These are phyloP conservation scores for Malus hybrid DNA, from an alignment of 331 rosid genomes.

Conservation along the genomic window DNA sequence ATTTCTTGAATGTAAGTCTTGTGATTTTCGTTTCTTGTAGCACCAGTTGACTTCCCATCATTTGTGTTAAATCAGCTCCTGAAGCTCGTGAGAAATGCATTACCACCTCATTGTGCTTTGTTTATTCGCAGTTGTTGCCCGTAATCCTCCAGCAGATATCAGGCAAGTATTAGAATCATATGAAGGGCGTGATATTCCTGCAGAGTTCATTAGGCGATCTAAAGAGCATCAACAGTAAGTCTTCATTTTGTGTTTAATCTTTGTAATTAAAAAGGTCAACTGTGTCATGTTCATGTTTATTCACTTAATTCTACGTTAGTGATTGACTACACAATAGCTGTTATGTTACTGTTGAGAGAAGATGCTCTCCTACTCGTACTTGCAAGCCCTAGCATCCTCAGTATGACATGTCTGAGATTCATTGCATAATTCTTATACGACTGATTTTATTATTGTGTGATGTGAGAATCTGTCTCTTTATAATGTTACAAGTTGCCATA, in stretches of 20 bases:
- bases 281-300: neutral
- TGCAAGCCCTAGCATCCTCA: neutral
- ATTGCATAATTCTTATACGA: neutral
- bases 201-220: conserved; percentile 79
- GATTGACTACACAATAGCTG: neutral
- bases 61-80: neutral
- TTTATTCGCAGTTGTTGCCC: conserved; percentile 74
- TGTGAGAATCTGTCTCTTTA: neutral
- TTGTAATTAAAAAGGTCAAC: neutral
- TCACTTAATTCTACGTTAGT: neutral
- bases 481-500: neutral
- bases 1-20: conserved; percentile 78
- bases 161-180: conserved; percentile 78
- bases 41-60: neutral
- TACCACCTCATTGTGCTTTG: conserved; percentile 1
- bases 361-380: neutral
- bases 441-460: too few relatives aligned
- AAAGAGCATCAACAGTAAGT: conserved; percentile 45
- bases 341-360: neutral
- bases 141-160: conserved; percentile 79
- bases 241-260: neutral
- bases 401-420: neutral
- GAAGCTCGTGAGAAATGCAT: conserved; percentile 10
- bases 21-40: neutral
- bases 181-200: conserved; percentile 74